A percentile compares a stretch with the other conserved stretches of the same genome.
These are phyloP conservation scores for Echites panduratus DNA, from an alignment of 257 asterid genomes.

Conservation along the genomic window DNA sequence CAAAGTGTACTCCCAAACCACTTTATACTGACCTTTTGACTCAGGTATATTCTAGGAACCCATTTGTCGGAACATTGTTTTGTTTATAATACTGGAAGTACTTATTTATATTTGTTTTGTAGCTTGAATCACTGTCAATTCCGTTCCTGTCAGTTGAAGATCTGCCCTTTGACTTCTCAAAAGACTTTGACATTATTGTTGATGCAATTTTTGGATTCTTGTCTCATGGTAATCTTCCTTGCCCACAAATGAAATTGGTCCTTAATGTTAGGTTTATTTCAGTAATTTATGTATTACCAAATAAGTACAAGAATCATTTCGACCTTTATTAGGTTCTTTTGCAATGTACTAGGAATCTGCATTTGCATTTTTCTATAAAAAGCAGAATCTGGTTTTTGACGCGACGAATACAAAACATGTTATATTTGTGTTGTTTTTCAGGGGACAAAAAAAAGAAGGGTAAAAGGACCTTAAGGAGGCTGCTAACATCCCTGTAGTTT, in stretches of 20 bases:
- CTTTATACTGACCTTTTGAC: constrained; percentile 18
- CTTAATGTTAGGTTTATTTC: background rate
- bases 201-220: constrained; percentile 40
- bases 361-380: background rate
- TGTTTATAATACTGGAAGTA: background rate
- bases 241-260: background rate
- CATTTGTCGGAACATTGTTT: background rate
- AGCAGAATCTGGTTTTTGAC: background rate
- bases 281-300: background rate
- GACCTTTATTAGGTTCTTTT: background rate
- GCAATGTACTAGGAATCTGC: background rate
- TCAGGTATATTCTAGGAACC: constrained; percentile 16
- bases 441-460: background rate
- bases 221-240: constrained; percentile 24
- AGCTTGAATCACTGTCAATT: constrained; percentile 23
- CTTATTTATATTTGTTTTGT: constrained; percentile 14
- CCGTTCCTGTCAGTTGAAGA: constrained; percentile 26
- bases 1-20: constrained; percentile 22
- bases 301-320: background rate
- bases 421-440: background rate
- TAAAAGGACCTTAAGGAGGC: background rate
- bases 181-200: constrained; percentile 26
- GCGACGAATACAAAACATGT: background rate
- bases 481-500: background rate
- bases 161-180: constrained; percentile 21